phyloP scores from a whole-genome alignment of 2,329 filamentous ascomycete species.

The Curvularia sp. region DNA sequence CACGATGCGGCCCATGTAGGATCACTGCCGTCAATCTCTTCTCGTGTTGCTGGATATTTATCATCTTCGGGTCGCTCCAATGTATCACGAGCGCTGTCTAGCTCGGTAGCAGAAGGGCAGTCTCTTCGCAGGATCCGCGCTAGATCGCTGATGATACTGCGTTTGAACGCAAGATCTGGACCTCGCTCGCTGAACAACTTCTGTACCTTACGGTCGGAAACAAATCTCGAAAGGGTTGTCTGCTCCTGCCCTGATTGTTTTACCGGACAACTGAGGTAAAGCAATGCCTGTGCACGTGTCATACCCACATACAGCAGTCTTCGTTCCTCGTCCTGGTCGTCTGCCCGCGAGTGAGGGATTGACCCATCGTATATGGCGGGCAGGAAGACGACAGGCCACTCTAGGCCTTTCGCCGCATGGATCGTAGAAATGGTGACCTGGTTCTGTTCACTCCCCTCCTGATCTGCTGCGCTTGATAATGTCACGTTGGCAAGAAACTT shows the following conservation, averaged over 20 bases:
- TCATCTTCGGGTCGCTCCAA: slow-evolving; percentile 47
- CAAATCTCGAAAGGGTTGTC: slow-evolving; percentile 74
- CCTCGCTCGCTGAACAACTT: slow-evolving; percentile 67
- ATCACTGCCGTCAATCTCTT: slow-evolving; percentile 44
- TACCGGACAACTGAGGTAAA: slow-evolving; percentile 84
- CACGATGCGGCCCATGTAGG: slow-evolving; percentile 27
- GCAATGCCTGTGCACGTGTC: slow-evolving; percentile 85
- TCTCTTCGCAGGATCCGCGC: slow-evolving; percentile 73
- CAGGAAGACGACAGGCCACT: slow-evolving; percentile 96
- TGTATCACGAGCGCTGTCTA: slow-evolving; percentile 30
- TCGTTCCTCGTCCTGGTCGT: slow-evolving; percentile 86
- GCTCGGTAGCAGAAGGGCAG: slow-evolving; percentile 59
- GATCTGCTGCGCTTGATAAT: slow-evolving; percentile 72
- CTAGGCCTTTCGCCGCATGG: slow-evolving; percentile 91
- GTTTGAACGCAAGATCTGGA: slow-evolving; percentile 66
- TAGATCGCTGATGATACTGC: slow-evolving; percentile 67
- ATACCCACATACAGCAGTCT: slow-evolving; percentile 93
- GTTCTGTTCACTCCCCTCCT: slow-evolving; percentile 62
- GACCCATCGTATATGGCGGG: slow-evolving; percentile 88
- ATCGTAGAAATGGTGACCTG: slow-evolving; percentile 94
- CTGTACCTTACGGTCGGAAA: slow-evolving; percentile 63
- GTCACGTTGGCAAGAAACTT: slow-evolving; percentile 90
- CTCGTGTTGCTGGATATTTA: slow-evolving; percentile 44
- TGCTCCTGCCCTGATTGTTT: slow-evolving; percentile 68
- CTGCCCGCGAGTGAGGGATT: slow-evolving; percentile 85